Conservation (phyloP, 1,139 yeast species). For the Wickerhamomyces sp. region DNA sequence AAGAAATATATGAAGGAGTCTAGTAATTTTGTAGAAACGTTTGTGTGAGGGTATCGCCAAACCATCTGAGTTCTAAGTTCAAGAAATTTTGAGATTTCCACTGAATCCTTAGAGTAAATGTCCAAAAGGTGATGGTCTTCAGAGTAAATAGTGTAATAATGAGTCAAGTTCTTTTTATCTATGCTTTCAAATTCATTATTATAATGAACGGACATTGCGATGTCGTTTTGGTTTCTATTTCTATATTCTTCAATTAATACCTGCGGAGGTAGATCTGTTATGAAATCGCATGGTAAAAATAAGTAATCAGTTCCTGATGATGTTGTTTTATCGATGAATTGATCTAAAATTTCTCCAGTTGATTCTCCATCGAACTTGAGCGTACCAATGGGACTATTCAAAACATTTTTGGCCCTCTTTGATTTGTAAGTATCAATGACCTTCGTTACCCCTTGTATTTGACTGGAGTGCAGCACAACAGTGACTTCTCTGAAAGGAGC, state of each 20-base stretch:
- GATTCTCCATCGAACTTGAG: constrained; percentile 42
- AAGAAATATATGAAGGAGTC: constrained; percentile 83
- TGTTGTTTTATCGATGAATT: constrained; percentile 39
- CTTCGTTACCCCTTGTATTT: constrained; percentile 28
- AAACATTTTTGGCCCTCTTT: constrained; percentile 26
- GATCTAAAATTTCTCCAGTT: constrained; percentile 63
- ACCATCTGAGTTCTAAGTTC: constrained; percentile 80
- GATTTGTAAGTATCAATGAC: constrained; percentile 28
- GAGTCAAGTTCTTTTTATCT: constrained; percentile 69
- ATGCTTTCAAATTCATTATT: constrained; percentile 64
- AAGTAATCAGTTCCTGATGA: constrained; percentile 49
- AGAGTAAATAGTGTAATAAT: constrained; percentile 52
- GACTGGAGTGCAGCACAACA: constrained; percentile 43
- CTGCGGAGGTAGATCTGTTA: constrained; percentile 90
- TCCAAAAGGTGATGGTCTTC: constrained; percentile 59
- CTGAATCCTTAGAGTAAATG: constrained; percentile 57
- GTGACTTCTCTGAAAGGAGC: constrained; percentile 71
- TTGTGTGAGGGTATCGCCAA: constrained; percentile 80
- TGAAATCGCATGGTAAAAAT: constrained; percentile 86
- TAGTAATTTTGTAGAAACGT: constrained; percentile 69
- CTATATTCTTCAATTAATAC: constrained; percentile 81
- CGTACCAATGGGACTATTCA: constrained; percentile 38
- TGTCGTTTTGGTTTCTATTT: constrained; percentile 56
- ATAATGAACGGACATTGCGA: constrained; percentile 72
- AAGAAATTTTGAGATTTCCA: constrained; percentile 63